Base-by-base conservation (phyloP, 192 early-diverging fungal genomes). In the Backusella morwellensis region DNA sequence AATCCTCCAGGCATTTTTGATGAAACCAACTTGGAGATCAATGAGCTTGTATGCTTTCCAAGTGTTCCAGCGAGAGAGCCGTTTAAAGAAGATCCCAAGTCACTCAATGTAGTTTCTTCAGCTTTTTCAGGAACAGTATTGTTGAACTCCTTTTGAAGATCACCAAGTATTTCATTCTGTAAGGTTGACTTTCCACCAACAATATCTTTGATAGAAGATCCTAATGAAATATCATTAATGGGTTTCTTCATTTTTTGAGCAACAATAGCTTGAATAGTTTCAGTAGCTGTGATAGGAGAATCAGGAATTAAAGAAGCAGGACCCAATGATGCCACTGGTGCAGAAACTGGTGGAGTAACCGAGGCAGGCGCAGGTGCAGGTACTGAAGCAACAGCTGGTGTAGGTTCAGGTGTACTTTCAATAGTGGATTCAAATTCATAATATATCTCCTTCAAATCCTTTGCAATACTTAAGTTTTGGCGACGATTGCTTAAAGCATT, bases 101-200 rank as follows among this genome's bases (percentile, higher is more conserved):
- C 97, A 52, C 85, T 83, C 35, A 98, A 85, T 7, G 95, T 92
- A 35, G 92, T 87, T 82, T 98, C 97, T 76, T 98, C 97, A 70
- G 94, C 88, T 85, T 96, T 97, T 73, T 98, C 97, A 35, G 95
- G 93, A 50, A 94, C 85, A 71, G 85, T 88, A 70, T 87, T 90
- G 44, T 90, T 90, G 84, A 97, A 97, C 83, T 98, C 97, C 78
- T 95, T 96, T 75, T 93, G 94, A 47, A 98, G 81, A 81, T 98
- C 97, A 82, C 97, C 97, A 71, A 97, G 85, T 50, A 98, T 95
- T 79, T 98, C 97, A 86, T 98, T 98, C 78, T 98, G 96, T 21
- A 98, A 86, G n/a, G 97, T 98, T 19, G 94, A 95, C 83, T 98
- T 98, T 77, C 97, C 97, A 40, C 93, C 96, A 50, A 97, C 96